Base-by-base conservation (phyloP, 495 filamentous ascomycete genomes). In the Neohortaea acidophila region DNA sequence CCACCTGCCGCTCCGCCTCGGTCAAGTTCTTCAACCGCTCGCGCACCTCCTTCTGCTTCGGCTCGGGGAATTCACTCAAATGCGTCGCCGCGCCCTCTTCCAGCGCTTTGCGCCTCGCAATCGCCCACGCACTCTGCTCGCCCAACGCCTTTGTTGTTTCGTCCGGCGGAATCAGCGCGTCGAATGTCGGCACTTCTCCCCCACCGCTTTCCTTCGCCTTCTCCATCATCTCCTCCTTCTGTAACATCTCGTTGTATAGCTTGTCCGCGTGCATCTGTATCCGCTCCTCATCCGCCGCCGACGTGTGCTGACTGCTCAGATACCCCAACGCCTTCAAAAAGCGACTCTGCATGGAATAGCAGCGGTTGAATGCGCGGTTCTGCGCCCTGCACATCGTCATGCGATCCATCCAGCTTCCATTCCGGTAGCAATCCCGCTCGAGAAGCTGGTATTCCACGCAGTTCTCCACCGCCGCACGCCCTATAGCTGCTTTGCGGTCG, bases 191-290 rank as follows among this genome's bases (percentile, higher is more conserved):
- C 22, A 42, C 43, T 13, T 52, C 52, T 31, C 2, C 11, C 5
- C 57, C 55, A 12, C 11, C 28, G 17, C 17, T 14, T 36, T 54
- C 46, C 59, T 73, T 76, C 15, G 81, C 81, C 47, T 72, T 64
- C 38, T 75, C 66, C 17, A 80, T 69, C 46, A 64, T 68, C 27
- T 59, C 59, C 59, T 94, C 83, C 52, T 85, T 84, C 33, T 68
- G 66, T 14, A 87, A 58, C 78, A 93, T 80, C 44, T 75, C 69
- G 45, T 89, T 84, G 55, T 85, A 94, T 22, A 94, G 65, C 38
- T 68, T 74, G 59, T 94, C 84, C 35, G 84, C 86, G 58, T 91
- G 84, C 80, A 97, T 81, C 61, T 97, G 89, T 43, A 97, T 92
- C 39, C 72, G 64, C 62, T 96, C 89, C 47, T 92, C 81, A 35